These are phyloP conservation scores for Tulasnella sp. DNA, from an alignment of 768 basidiomycete species.

Conservation along the genomic window DNA sequence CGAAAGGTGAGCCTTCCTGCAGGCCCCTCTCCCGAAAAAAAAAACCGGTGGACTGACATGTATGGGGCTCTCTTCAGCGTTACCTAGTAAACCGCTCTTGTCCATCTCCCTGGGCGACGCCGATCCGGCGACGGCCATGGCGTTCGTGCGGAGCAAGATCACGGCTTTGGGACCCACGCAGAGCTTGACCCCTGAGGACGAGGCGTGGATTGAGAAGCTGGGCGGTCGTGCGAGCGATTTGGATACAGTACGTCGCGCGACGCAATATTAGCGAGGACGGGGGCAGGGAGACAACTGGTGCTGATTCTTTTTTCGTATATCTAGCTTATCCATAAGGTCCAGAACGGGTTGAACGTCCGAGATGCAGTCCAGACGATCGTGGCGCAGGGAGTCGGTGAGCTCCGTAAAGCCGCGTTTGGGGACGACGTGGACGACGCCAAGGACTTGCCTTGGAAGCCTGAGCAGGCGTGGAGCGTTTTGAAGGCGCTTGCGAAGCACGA, in stretches of 20 bases:
- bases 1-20: constrained; percentile 44
- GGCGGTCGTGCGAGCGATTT: constrained; percentile 90
- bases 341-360: constrained; percentile 54
- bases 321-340: constrained; percentile 77
- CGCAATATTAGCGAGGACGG: not conserved
- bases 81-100: constrained; percentile 74
- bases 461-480: constrained; percentile 81
- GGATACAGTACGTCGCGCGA: constrained; percentile 47
- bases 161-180: constrained; percentile 23
- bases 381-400: constrained; percentile 59
- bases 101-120: constrained; percentile 77
- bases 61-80: constrained; percentile 35
- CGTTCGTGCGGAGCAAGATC: constrained; percentile 64
- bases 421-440: constrained; percentile 87
- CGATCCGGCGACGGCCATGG: constrained; percentile 62
- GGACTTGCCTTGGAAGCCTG: constrained; percentile 65
- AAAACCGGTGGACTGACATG: not conserved
- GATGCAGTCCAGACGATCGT: constrained; percentile 90
- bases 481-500: constrained; percentile 56
- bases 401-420: constrained; percentile 86
- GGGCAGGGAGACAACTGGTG: not conserved
- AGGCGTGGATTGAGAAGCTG: constrained; percentile 51
- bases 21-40: not conserved
- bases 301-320: not conserved
- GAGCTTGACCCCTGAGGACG: constrained; percentile 45